These are phyloP conservation scores for Byssothecium circinans DNA, from an alignment of 2,329 filamentous ascomycete genomes.

Conservation along the genomic window DNA sequence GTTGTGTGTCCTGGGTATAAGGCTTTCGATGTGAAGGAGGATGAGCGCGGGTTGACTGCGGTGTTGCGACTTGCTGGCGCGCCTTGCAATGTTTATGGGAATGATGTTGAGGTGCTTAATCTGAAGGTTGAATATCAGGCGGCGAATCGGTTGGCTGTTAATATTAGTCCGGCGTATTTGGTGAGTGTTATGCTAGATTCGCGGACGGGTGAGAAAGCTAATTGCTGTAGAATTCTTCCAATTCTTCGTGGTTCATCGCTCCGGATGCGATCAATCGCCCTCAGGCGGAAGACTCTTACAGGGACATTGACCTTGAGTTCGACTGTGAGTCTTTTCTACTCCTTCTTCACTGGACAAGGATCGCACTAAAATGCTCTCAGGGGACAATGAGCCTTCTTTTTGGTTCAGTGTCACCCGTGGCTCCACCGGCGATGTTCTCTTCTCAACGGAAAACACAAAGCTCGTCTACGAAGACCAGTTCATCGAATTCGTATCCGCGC, in stretches of 20 bases:
- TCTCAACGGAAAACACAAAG: conserved; percentile 64
- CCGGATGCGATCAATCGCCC: conserved; percentile 64
- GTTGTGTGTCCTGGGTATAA: conserved; percentile 53
- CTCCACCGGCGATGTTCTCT: conserved; percentile 67
- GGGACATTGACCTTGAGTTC: conserved; percentile 54
- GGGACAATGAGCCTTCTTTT: conserved; percentile 62
- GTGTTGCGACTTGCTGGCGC: conserved; percentile 55
- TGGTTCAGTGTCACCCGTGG: conserved; percentile 58
- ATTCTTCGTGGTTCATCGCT: conserved; percentile 68
- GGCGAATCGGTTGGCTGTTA: conserved; percentile 66
- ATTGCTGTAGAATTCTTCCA: conserved; percentile 50
- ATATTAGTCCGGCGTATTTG: conserved; percentile 68
- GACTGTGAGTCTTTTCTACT: conserved; percentile 26
- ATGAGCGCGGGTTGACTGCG: conserved; percentile 54
- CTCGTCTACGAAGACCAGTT: conserved; percentile 78
- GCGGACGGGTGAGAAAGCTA: background rate
- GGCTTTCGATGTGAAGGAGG: conserved; percentile 53
- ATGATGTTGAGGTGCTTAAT: conserved; percentile 67
- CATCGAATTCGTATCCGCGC: conserved; percentile 67
- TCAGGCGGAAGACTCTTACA: conserved; percentile 41
- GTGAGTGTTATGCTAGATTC: conserved; percentile 22
- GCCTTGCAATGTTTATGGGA: conserved; percentile 74
- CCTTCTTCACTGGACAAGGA: background rate
- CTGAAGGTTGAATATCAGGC: conserved; percentile 70
- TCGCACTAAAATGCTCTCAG: conserved; percentile 26